These are phyloP conservation scores for Tolypocladium endophyticum DNA, from an alignment of 2,329 filamentous ascomycete genomes.

Conservation along the genomic window DNA sequence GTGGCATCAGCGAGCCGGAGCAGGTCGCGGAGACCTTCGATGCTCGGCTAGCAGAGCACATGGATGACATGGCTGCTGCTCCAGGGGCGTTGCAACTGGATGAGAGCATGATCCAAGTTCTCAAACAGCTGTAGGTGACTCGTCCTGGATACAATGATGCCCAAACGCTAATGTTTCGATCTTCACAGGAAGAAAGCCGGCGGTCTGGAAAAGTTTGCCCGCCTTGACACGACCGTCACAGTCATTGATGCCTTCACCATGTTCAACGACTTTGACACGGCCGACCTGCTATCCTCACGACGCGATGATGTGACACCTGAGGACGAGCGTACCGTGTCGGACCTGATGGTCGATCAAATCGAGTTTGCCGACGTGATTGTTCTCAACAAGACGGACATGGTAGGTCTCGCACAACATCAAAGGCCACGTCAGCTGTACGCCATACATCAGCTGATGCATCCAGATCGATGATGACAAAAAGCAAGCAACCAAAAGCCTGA, in stretches of 20 bases:
- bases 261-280: conserved; percentile 61
- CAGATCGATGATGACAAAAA: conserved; percentile 29
- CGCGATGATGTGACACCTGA: conserved; percentile 52
- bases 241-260: conserved; percentile 66
- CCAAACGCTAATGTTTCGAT: not conserved
- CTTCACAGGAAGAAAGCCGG: conserved; percentile 37
- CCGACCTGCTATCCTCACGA: conserved; percentile 54
- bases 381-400: conserved; percentile 59
- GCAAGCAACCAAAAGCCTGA: conserved; percentile 36
- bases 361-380: conserved; percentile 68
- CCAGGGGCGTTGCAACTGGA: conserved; percentile 20
- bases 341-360: conserved; percentile 67
- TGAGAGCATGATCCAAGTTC: conserved; percentile 20
- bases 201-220: conserved; percentile 54
- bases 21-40: conserved; percentile 68
- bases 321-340: conserved; percentile 63
- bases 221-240: conserved; percentile 61
- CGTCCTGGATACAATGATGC: not conserved
- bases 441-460: not conserved
- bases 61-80: conserved; percentile 22
- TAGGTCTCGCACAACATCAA: conserved; percentile 17
- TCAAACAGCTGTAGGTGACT: conserved; percentile 24
- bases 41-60: conserved; percentile 38
- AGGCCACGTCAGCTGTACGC: not conserved
- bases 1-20: conserved; percentile 61